These are phyloP conservation scores for Amanita molliuscula DNA, from an alignment of 768 basidiomycete genomes.

Conservation along the genomic window DNA sequence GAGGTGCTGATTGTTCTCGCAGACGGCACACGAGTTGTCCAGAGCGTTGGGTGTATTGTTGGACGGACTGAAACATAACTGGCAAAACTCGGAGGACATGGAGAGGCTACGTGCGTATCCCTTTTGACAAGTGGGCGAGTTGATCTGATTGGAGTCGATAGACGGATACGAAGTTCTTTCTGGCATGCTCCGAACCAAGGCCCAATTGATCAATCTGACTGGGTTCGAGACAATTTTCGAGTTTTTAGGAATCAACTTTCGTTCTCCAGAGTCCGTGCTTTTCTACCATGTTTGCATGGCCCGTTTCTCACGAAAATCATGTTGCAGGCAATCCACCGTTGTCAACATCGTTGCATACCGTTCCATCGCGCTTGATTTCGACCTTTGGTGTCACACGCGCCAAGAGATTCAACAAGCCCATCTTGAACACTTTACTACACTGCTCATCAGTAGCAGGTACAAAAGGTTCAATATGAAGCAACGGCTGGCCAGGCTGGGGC, in stretches of 20 bases:
- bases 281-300: background rate
- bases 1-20: background rate
- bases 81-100: constrained; percentile 95
- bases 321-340: constrained; percentile 63
- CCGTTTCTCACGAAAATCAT: background rate
- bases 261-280: constrained; percentile 62
- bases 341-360: constrained; percentile 76
- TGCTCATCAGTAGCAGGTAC: constrained; percentile 64
- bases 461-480: constrained; percentile 70
- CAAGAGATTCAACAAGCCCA: constrained; percentile 70
- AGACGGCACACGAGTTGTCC: constrained; percentile 74
- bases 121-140: background rate
- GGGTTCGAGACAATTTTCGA: constrained; percentile 78
- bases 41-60: constrained; percentile 60
- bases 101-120: constrained; percentile 59
- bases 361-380: constrained; percentile 80
- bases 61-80: constrained; percentile 73
- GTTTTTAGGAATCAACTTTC: constrained; percentile 79
- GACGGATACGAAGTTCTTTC: constrained; percentile 86
- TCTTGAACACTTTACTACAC: constrained; percentile 71
- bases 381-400: constrained; percentile 72
- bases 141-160: constrained; percentile 18
- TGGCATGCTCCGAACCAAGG: constrained; percentile 62
- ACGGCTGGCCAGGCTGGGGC: constrained; percentile 57
- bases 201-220: constrained; percentile 65